Base-by-base conservation (phyloP, 805 yeast species). In the Ogataea haglerorum region DNA sequence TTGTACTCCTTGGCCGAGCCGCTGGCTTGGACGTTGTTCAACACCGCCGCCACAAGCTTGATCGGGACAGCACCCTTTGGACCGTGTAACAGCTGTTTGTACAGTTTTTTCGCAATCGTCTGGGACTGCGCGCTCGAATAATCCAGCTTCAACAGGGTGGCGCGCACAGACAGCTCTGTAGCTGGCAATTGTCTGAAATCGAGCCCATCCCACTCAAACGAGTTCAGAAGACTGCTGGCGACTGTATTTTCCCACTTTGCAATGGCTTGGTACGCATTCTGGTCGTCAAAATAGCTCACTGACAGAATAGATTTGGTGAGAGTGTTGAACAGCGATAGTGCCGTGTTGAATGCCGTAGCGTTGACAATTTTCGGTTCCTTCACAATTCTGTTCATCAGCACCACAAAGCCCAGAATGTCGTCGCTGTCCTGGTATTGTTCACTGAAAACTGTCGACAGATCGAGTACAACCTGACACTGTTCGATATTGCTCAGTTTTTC, bases 1-100 rank as follows among this genome's bases (percentile, higher is more conserved):
- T 82, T 82, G 70, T 80, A 82, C 26, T 77, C 80, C 48, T 76
- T 73, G 36, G 61, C 59, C 26, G 63, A 62, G 12, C 51, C 52
- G 15, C 36, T 23, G 17, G 49, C 42, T 4, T 48, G 53, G 12
- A 52, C 37, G 30, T 61, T 59, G 21, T 61, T 56, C 24, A 78
- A 62, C 3, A 68, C 58, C 9, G 72, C 59, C 10, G 69, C 63
- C 36, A 81, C 60, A 14, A 82, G 47, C 46, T 73, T 77, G 36
- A 64, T 64, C 2, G 89, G 86, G 28, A 80, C 66, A 0, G 73
- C 56, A 15, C 67, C 53, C 26, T 69, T 62, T 13, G 79, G 77
- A 1, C 84, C 84, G 40, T 75, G 79, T 14, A 69, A 42, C n/a
- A 76, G 48, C 19, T 67, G 65, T 46, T 76, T 77, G 60, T 71